A percentile compares a stretch with the other conserved stretches of the same genome.
phyloP scores from a whole-genome alignment of 176 grass and related monocot genomes.

The Hsuehochloa calcarea region DNA sequence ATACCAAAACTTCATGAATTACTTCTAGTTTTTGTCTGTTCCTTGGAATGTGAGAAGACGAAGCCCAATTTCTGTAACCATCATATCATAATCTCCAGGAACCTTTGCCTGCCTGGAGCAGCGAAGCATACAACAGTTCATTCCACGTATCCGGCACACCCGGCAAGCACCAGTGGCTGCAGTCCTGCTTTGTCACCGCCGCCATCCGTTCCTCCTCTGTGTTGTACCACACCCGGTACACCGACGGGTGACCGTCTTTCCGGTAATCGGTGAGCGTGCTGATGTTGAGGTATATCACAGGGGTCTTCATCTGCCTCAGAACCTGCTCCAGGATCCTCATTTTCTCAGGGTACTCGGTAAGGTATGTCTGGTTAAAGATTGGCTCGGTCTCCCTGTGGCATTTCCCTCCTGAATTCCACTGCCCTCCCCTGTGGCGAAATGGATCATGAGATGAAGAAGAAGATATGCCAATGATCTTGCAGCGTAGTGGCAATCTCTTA shows the following conservation, averaged over 20 bases:
- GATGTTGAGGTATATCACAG: conserved; percentile 89
- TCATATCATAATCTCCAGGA: conserved; percentile 51
- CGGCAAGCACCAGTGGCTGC: conserved; percentile 96
- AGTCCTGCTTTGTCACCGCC: conserved; percentile 67
- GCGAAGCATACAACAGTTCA: conserved; percentile 71
- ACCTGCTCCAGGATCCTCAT: conserved; percentile 67
- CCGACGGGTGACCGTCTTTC: conserved; percentile 81
- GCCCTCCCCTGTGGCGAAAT: conserved; percentile 64
- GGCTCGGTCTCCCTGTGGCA: conserved; percentile 82
- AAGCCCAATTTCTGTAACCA: not conserved
- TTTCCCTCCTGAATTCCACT: conserved; percentile 82
- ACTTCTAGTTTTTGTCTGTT: not conserved
- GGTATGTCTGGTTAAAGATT: conserved; percentile 68
- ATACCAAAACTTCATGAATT: not conserved
- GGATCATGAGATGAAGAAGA: not conserved
- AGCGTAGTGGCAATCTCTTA: conserved; percentile 13
- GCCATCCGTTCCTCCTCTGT: conserved; percentile 62
- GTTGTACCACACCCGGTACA: conserved; percentile 54
- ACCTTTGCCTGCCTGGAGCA: conserved; percentile 70
- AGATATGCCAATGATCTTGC: not conserved
- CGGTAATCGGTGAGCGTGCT: conserved; percentile 79
- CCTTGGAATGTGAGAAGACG: not conserved
- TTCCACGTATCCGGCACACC: conserved; percentile 93
- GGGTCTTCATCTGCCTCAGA: conserved; percentile 63
- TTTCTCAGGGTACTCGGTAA: conserved; percentile 72